Base-by-base conservation (phyloP, 805 yeast genomes). In the Komagataella mondaviorum region DNA sequence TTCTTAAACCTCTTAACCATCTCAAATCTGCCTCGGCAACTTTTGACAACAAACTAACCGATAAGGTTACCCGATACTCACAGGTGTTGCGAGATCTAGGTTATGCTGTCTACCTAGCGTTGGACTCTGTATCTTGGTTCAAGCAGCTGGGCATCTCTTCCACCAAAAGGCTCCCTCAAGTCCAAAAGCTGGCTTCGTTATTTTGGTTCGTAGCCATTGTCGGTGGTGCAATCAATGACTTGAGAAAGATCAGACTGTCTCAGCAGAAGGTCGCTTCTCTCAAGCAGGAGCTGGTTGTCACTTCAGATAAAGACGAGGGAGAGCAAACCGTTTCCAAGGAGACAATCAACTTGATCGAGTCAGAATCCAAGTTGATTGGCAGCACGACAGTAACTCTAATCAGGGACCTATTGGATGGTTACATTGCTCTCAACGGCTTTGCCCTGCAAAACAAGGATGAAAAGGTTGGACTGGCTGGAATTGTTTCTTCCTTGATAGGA, bases 401-500 rank as follows among this genome's bases (percentile, higher is more conserved):
- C 24, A 86, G 91, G 87, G 91, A 88, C 63, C 63, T 76, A 8
- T 74, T 85, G 55, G 97, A 90, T 67, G 63, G 78, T 55, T 72
- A 85, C 55, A 83, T 90, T 60, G 95, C 93, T 10, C 69, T 83
- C 62, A 81, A 85, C 65, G 77, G 81, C 51, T 75, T 86, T 65
- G 73, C 76, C 52, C 69, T 85, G 58, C 72, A 72, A 57, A 70
- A 80, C 59, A 78, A 81, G 63, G 96, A 90, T 59, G 93, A 95
- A 49, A 73, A 81, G 46, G 78, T 88, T 49, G 96, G 95, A 44
- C 68, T 82, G 53, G 88, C 93, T 44, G 98, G 98, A 63, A 75
- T 85, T 23, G 68, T 86, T 53, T 88, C 97, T 36, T 84, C 96
- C 45, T 54, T 81, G 49, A 71, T 88, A 66, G 96, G 96, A 47